These are phyloP conservation scores for Diutina catenulata DNA, from an alignment of 1,139 yeast species.

Conservation along the genomic window DNA sequence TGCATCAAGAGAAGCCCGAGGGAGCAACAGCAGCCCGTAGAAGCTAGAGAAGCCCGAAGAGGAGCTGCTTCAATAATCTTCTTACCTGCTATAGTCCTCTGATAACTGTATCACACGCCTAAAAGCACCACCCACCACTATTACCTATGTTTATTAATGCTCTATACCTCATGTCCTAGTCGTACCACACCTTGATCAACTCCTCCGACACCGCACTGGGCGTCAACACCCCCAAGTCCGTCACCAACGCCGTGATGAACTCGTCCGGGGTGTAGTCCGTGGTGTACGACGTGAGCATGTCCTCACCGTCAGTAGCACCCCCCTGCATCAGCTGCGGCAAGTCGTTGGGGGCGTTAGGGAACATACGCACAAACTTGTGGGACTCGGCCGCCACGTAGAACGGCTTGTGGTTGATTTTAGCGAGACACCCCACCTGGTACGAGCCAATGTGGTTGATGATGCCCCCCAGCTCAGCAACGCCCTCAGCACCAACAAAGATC, in stretches of 20 bases:
- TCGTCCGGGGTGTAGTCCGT: slow-evolving; percentile 96
- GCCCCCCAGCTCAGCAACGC: slow-evolving; percentile 98
- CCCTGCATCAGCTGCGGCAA: slow-evolving; percentile 50
- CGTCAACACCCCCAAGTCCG: slow-evolving; percentile 92
- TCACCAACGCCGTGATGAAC: slow-evolving; percentile 86
- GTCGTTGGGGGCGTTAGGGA: slow-evolving; percentile 89
- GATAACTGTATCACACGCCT: too few species aligned
- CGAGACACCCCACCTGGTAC: slow-evolving; percentile 88
- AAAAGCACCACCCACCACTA: too few species aligned
- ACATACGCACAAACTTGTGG: slow-evolving; percentile 92
- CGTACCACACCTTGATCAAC: slow-evolving; percentile 95
- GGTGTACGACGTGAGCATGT: slow-evolving; percentile 23
- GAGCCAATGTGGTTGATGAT: slow-evolving; percentile 93
- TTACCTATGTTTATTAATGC: too few species aligned
- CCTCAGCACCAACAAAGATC: slow-evolving; percentile 95
- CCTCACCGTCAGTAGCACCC: slow-evolving; percentile 24
- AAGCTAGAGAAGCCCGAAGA: too few species aligned
- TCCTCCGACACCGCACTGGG: slow-evolving; percentile 98
- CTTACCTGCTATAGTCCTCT: too few species aligned
- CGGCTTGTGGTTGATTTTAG: slow-evolving; percentile 84
- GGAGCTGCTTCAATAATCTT: too few species aligned
- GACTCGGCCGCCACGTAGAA: slow-evolving; percentile 90
- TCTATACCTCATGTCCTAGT: slow-evolving; percentile 21
- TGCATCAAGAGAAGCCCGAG: too few species aligned
- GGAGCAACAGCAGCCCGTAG: too few species aligned